Conservation (phyloP, 2,329 filamentous ascomycete genomes). For the Hypoxylon sp. region DNA sequence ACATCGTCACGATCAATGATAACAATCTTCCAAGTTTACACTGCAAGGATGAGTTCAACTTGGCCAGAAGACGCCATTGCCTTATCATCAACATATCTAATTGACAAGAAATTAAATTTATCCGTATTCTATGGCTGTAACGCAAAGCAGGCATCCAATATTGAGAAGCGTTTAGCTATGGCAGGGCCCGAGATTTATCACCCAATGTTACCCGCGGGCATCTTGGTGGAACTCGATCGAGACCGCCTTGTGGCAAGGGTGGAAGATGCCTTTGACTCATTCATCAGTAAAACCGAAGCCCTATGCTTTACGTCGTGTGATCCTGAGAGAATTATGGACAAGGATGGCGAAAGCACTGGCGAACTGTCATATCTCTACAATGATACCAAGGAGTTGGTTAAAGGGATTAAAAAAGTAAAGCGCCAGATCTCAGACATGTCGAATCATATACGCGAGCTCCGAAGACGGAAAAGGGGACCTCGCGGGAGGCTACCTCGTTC, state of each 20-base stretch:
- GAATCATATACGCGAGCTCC: slow-evolving; percentile 18
- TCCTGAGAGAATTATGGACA: neutral
- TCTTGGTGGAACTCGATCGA: slow-evolving; percentile 32
- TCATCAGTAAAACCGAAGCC: slow-evolving; percentile 1
- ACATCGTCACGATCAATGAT: neutral
- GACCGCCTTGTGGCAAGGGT: slow-evolving; percentile 8
- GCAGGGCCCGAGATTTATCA: slow-evolving; percentile 15
- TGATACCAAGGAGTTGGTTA: slow-evolving; percentile 9
- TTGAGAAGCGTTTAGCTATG: neutral
- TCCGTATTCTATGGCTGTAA: slow-evolving; percentile 36
- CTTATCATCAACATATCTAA: slow-evolving; percentile 33
- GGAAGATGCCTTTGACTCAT: neutral
- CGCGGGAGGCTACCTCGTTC: neutral
- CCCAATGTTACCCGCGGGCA: slow-evolving; percentile 28
- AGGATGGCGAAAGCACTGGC: slow-evolving; percentile 9
- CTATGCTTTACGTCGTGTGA: slow-evolving; percentile 1
- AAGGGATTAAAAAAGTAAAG: slow-evolving; percentile 21
- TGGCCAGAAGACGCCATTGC: slow-evolving; percentile 27
- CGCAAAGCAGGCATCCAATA: slow-evolving; percentile 9
- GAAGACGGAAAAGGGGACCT: neutral
- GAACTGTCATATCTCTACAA: slow-evolving; percentile 12
- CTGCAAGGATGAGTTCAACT: slow-evolving; percentile 25
- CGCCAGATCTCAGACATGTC: slow-evolving; percentile 25
- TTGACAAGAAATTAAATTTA: no score
- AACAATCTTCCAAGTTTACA: slow-evolving; percentile 21